A percentile compares a stretch with the other conserved stretches of the same genome.
These are phyloP conservation scores for Arbutus unedo DNA, from an alignment of 148 eudicot species.

Conservation along the genomic window DNA sequence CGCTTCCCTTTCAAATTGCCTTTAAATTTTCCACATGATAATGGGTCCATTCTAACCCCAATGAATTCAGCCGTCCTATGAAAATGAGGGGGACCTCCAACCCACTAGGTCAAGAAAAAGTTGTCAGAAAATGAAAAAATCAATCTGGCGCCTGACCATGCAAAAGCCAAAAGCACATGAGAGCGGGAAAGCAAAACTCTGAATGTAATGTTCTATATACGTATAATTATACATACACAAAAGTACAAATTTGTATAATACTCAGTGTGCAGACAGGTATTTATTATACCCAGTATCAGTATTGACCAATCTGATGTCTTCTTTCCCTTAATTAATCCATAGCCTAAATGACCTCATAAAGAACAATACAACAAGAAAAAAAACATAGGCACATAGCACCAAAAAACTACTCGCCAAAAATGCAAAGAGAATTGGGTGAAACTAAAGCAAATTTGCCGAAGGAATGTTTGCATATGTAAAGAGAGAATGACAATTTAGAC, in stretches of 20 bases:
- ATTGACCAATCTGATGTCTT: not conserved
- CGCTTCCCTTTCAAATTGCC: not conserved
- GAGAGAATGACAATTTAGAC: not conserved
- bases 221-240: not conserved
- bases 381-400: not conserved
- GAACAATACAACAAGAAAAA: not conserved
- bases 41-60: constrained; percentile 21
- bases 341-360: constrained; percentile 5
- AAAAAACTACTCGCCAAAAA: not conserved
- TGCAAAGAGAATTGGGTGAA: not conserved
- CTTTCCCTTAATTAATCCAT: not conserved
- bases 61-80: constrained; percentile 6
- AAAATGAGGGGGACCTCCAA: constrained; percentile 13
- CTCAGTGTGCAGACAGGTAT: not conserved
- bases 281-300: not conserved
- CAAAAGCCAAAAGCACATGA: constrained; percentile 11
- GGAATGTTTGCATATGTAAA: not conserved
- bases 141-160: constrained; percentile 17
- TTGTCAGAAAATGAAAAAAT: not conserved
- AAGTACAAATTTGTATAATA: not conserved
- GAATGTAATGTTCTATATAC: not conserved
- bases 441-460: constrained; percentile 3
- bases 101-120: constrained; percentile 11
- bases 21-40: constrained; percentile 26
- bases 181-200: not conserved